Evolutionary conservation across 805 yeast species (phyloP), one percentile per base, ranked within the genome.

Genomic region (Saccharomycopsis babjevae): DNA sequence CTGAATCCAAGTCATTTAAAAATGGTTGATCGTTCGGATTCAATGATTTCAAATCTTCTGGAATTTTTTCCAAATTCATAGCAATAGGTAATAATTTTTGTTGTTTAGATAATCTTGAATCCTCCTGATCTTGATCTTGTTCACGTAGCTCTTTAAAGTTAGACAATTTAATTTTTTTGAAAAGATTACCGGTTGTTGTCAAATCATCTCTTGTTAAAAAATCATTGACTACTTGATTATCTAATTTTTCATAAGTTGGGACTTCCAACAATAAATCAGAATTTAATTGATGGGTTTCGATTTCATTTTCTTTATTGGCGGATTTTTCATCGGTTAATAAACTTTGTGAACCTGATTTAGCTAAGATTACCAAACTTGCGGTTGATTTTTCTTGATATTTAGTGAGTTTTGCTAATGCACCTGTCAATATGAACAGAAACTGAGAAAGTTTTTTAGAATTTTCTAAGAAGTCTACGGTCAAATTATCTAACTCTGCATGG

Each of bases 11-110:
- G 66, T 84, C 85, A 1, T 83, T 76, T 54, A 93, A 77, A 0
- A 77, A 73, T 5, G 97, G 96, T 69, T 89, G 97, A 36, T 81
- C 71, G 68, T 92, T 93, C 36, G 97, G 96, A 69, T 93, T 96
- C 25, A 89, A 64, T 1, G 67, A 67, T 58, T 73, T 74, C 57
- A 88, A 74, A 1, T 70, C 73, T 10, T 67, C 69, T 1, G 96
- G 93, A 58, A 88, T 86, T 60, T 78, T 77, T n/a, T 82, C 85
- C 64, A 79, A 84, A 61, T 78, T 79, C 40, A 81, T 63, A 0
- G 88, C 87, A 25, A 85, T 76, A 1, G 93, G 94, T 36, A 88
- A 72, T 20, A 88, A 68, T 63, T 76, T 77, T 11, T 76, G 74
- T 2, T 70, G 70, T 28, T 74, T 34, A n/a, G 40, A 20, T 38